phyloP scores from a whole-genome alignment of 345 rosid species.

The Diplotaxis tenuifolia region DNA sequence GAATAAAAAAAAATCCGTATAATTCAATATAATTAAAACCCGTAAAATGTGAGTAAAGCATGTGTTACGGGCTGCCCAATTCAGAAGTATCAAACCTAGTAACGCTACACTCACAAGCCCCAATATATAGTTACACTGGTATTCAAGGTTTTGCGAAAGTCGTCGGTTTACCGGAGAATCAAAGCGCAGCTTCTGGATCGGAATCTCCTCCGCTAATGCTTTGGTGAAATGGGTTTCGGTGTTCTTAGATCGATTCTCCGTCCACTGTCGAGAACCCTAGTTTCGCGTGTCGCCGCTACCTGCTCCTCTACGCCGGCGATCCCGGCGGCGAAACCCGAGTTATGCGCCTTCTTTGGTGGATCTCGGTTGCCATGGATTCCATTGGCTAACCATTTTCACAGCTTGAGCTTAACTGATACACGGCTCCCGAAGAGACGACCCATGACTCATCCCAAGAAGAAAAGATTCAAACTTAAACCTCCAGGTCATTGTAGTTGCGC shows the following conservation, averaged over 20 bases:
- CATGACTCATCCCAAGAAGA: slow-evolving; percentile 64
- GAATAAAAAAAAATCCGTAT: too few relatives aligned
- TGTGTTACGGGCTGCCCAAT: too few relatives aligned
- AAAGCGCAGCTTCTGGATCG: slow-evolving; percentile 2
- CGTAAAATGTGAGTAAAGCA: too few relatives aligned
- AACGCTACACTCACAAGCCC: neutral
- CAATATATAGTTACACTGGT: neutral
- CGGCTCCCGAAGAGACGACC: slow-evolving; percentile 83
- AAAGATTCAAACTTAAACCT: slow-evolving; percentile 70
- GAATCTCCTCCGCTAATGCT: slow-evolving; percentile 26
- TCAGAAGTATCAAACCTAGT: too few relatives aligned
- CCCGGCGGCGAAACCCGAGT: slow-evolving; percentile 21
- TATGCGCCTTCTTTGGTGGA: slow-evolving; percentile 23
- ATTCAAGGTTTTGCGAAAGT: slow-evolving; percentile 28
- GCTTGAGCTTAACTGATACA: slow-evolving; percentile 61
- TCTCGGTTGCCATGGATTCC: slow-evolving; percentile 45
- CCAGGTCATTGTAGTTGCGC: slow-evolving; percentile 35
- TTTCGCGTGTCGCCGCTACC: slow-evolving; percentile 33
- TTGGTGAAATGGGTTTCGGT: slow-evolving; percentile 54
- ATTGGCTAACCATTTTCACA: slow-evolving; percentile 40
- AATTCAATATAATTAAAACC: too few relatives aligned
- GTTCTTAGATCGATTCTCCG: slow-evolving; percentile 46
- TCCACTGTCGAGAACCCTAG: slow-evolving; percentile 50
- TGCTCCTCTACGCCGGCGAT: slow-evolving; percentile 30
- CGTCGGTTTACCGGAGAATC: neutral